Evolutionary conservation across 176 grass and related monocot genomes (phyloP).

Genomic region (Saccharum officinarum): DNA sequence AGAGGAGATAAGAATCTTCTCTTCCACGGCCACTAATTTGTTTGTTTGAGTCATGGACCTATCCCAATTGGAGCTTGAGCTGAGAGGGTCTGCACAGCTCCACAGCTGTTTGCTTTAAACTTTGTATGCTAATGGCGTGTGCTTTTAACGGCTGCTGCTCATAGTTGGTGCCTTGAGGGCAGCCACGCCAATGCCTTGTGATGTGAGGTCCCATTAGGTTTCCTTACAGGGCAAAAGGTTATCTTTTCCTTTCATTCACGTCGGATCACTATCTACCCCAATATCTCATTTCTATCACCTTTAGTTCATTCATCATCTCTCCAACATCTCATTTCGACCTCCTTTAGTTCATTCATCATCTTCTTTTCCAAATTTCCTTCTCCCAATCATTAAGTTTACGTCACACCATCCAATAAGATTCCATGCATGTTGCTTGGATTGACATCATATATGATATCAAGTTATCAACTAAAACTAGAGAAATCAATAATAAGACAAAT

Average conservation of each 20-base stretch:
- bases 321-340: slow-evolving; percentile 18
- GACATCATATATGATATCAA: not conserved
- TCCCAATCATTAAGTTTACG: slow-evolving; percentile 20
- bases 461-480: not conserved
- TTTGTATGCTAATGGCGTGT: not conserved
- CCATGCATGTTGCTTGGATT: not conserved
- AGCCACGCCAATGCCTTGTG: slow-evolving; percentile 17
- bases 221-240: not conserved
- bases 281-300: not conserved
- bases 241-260: slow-evolving; percentile 6
- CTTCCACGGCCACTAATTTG: not conserved
- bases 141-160: not conserved
- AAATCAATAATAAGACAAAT: not conserved
- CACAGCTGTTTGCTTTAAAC: slow-evolving; percentile 24
- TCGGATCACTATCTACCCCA: slow-evolving; percentile 30
- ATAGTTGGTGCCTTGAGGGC: slow-evolving; percentile 28
- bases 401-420: not conserved
- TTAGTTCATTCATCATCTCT: slow-evolving; percentile 3
- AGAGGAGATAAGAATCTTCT: slow-evolving; percentile 23
- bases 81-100: not conserved
- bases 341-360: slow-evolving; percentile 20
- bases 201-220: slow-evolving; percentile 4
- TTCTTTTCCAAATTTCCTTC: slow-evolving; percentile 24
- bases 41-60: not conserved
- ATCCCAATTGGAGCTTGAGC: not conserved